Conservation (phyloP, 495 filamentous ascomycete species). For the Penicillium ucsense region DNA sequence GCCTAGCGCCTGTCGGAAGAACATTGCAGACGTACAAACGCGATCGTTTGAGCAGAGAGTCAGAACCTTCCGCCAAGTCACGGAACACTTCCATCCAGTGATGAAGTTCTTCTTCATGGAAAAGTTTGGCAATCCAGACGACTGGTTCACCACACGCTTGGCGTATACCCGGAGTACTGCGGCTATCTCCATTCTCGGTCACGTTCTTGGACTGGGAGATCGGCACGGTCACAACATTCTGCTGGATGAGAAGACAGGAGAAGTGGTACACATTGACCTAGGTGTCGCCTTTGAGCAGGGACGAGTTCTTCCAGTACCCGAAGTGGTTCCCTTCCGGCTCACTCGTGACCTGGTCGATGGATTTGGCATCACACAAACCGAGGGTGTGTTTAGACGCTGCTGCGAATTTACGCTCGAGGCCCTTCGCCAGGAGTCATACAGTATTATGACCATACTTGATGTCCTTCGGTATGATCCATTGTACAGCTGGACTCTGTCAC, state of each 20-base stretch:
- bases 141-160: slow-evolving; percentile 82
- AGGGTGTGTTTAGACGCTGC: slow-evolving; percentile 91
- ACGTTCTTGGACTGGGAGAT: slow-evolving; percentile 91
- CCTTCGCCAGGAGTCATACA: slow-evolving; percentile 81
- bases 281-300: slow-evolving; percentile 94
- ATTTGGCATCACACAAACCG: slow-evolving; percentile 91
- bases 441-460: slow-evolving; percentile 94
- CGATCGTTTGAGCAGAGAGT: slow-evolving; percentile 61
- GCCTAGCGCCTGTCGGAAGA: slow-evolving; percentile 59
- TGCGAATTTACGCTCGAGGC: slow-evolving; percentile 97
- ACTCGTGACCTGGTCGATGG: slow-evolving; percentile 95
- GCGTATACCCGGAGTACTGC: slow-evolving; percentile 90
- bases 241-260: slow-evolving; percentile 78
- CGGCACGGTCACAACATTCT: slow-evolving; percentile 95
- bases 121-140: slow-evolving; percentile 83
- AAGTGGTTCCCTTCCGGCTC: slow-evolving; percentile 88
- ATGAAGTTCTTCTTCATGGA: slow-evolving; percentile 97
- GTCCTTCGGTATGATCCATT: slow-evolving; percentile 93
- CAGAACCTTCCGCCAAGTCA: slow-evolving; percentile 61
- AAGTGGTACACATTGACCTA: slow-evolving; percentile 94
- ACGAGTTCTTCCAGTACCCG: slow-evolving; percentile 84
- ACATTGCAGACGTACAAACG: slow-evolving; percentile 61
- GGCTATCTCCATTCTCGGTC: slow-evolving; percentile 87
- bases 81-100: slow-evolving; percentile 79
- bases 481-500: slow-evolving; percentile 92